Conservation (phyloP, 2,329 filamentous ascomycete genomes). For the Domatiomyces catenatus region DNA sequence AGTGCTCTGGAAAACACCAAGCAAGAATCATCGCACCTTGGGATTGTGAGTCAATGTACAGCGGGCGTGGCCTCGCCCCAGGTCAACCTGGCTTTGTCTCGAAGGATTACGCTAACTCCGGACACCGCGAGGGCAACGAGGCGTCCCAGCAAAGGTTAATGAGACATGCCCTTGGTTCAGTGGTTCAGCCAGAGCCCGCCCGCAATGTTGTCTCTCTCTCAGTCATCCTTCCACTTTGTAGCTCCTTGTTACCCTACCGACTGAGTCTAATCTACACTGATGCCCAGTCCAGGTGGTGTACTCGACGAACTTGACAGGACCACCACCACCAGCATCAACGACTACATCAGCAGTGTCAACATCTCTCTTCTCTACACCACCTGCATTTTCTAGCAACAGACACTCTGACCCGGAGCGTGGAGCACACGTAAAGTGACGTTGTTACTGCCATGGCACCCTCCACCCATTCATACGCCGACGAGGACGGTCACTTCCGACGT, state of each 20-base stretch:
- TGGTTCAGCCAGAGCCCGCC: neutral
- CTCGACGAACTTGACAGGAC: neutral
- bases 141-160: neutral
- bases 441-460: neutral
- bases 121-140: neutral
- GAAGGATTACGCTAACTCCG: neutral
- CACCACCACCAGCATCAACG: neutral
- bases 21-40: neutral
- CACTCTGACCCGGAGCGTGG: neutral
- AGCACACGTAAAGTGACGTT: neutral
- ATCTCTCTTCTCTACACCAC: neutral
- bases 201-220: neutral
- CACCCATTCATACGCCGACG: slow-evolving; percentile 24
- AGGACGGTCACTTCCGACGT: slow-evolving; percentile 38
- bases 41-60: too few relatives aligned
- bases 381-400: neutral
- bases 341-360: neutral
- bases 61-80: too few relatives aligned
- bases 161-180: neutral
- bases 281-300: neutral
- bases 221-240: neutral
- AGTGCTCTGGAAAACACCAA: neutral
- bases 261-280: neutral
- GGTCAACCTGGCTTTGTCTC: neutral
- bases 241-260: too few relatives aligned